Base-by-base conservation (phyloP, 2,329 filamentous ascomycete genomes). In the Cladosporium austrohemisphaericum region DNA sequence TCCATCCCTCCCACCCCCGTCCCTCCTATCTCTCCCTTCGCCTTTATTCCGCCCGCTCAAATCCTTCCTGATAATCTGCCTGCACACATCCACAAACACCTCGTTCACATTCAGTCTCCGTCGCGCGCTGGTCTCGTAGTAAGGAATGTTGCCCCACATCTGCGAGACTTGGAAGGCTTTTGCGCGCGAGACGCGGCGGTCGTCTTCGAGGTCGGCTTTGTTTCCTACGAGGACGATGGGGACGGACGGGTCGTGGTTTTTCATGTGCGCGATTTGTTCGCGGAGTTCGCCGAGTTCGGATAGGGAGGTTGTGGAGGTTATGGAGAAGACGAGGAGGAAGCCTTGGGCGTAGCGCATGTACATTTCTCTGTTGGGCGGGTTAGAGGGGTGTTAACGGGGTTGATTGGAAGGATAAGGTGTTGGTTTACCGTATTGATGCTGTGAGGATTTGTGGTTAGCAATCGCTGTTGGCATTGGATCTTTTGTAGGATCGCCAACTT, bases 271-370 rank as follows among this genome's bases (percentile, higher is more conserved):
- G 55, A 95, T 94, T 69, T 95, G 88, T 63, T 95, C 88, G 43
- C 88, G 85, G 33, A 95, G 77, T 59, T 87, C 85, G 58, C 81
- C 78, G 23, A 95, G 79, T 68, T 95, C 89, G 59, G 83, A 80
- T 32, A 95, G 76, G n/a, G 88, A 94, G 26, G 87, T 87, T 53
- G 79, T 76, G 54, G 88, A 93, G 14, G 88, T 92, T 64, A 95
- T 95, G 70, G 86, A 92, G 72, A 95, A 95, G 51, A 95, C 90
- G 29, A 95, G 78, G 49, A 95, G 79, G 67, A 95, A 95, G 0
- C 90, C 89, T 71, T 95, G 88, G 49, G 89, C 89, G 31, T 89
- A 88, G 66, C 93, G 93, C 88, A 95, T 94, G 74, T 95, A 93
- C 37, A 92, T 76, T 65, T 93, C 88, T 64, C 87, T 79, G 38